Conservation (phyloP, 768 basidiomycete genomes). For the Suillus paluster region DNA sequence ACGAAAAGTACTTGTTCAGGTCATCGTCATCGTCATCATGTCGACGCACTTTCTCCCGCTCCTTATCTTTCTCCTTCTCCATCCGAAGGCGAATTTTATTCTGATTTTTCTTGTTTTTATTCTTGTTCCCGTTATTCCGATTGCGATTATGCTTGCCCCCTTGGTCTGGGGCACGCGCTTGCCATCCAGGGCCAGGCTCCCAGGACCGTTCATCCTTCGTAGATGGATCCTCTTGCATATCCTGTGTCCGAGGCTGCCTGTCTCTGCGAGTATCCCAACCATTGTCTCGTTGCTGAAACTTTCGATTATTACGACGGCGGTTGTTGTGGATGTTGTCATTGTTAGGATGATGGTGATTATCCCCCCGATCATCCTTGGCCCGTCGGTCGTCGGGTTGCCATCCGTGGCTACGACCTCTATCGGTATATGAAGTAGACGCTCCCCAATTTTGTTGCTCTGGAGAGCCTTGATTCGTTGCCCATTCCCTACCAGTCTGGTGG, state of each 20-base stretch:
- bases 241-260: conserved; percentile 32
- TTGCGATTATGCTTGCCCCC: conserved; percentile 41
- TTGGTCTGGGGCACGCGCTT: conserved; percentile 44
- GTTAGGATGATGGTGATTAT: conserved; percentile 16
- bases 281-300: conserved; percentile 33
- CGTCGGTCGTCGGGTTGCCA: conserved; percentile 49
- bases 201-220: conserved; percentile 60
- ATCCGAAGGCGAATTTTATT: conserved; percentile 38
- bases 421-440: conserved; percentile 46
- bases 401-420: conserved; percentile 45
- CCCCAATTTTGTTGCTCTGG: conserved; percentile 49
- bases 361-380: conserved; percentile 43
- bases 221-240: conserved; percentile 17
- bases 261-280: conserved; percentile 59
- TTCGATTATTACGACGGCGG: conserved; percentile 28
- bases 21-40: conserved; percentile 66
- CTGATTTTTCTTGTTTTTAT: conserved; percentile 41
- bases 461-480: conserved; percentile 47
- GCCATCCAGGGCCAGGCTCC: conserved; percentile 77
- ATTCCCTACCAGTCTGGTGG: conserved; percentile 48
- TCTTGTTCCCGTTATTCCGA: conserved; percentile 43
- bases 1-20: conserved; percentile 65
- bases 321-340: conserved; percentile 40
- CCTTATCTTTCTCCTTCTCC: conserved; percentile 32
- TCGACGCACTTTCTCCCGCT: conserved; percentile 45